Conservation (phyloP, 169 alveolate species). For the Theileria annulata region DNA sequence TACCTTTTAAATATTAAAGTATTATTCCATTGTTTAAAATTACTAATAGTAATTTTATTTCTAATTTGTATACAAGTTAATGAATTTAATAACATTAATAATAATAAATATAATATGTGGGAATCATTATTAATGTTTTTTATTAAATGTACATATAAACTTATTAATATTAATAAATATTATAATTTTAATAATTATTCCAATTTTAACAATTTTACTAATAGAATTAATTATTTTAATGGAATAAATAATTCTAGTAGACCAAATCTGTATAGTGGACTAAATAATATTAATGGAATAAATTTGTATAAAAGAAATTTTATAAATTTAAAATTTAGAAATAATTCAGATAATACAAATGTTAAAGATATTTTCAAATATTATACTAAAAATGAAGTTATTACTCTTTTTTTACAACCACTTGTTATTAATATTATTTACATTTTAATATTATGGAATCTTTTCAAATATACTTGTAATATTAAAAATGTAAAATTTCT, state of each 20-base stretch:
- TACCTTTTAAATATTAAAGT: constrained; percentile 60
- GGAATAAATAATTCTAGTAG: no score
- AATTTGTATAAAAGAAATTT: background rate
- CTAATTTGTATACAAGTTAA: constrained; percentile 5
- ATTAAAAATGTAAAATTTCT: constrained; percentile 29
- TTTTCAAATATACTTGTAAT: constrained; percentile 57
- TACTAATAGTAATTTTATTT: constrained; percentile 38
- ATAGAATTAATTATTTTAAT: background rate
- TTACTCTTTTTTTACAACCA: constrained; percentile 61
- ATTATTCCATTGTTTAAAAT: constrained; percentile 65
- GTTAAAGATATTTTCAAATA: constrained; percentile 32
- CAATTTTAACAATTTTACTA: no score
- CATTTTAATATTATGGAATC: constrained; percentile 33
- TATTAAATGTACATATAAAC: background rate
- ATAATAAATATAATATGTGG: background rate
- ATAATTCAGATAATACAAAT: background rate
- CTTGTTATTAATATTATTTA: constrained; percentile 37
- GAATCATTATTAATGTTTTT: background rate
- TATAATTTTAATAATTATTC: no score
- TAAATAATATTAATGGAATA: background rate
- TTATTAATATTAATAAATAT: background rate
- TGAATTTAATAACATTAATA: background rate
- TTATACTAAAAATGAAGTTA: constrained; percentile 48
- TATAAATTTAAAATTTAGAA: background rate
- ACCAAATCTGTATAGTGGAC: background rate